Percentiles rank a stretch among this genome's conserved stretches.
Evolutionary conservation across 148 eudicot species (phyloP).

Genomic region (Rhododendron ovatum): DNA sequence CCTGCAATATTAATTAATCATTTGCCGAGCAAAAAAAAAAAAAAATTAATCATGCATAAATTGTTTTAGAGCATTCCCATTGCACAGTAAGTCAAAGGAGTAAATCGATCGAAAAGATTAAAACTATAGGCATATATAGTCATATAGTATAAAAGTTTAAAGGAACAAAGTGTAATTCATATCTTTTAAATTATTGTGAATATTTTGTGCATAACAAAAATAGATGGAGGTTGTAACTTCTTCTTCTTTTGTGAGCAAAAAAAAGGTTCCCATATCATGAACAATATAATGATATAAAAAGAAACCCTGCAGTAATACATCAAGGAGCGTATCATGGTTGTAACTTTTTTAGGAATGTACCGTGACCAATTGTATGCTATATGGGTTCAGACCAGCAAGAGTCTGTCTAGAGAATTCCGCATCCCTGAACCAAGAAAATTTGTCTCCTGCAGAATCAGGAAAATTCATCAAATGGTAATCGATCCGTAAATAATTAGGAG

Average conservation of each 20-base stretch:
- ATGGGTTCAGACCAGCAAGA: slow-evolving; percentile 79
- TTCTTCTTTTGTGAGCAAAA: too few species aligned
- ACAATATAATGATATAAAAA: too few species aligned
- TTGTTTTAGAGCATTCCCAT: not conserved
- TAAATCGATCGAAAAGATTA: not conserved
- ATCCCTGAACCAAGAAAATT: slow-evolving; percentile 66
- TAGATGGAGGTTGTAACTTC: too few species aligned
- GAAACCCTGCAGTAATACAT: too few species aligned
- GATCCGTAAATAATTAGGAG: not conserved
- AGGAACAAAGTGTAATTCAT: not conserved
- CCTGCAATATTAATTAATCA: slow-evolving; percentile 26
- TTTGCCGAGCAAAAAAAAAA: too few species aligned
- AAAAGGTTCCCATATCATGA: too few species aligned
- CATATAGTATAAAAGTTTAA: not conserved
- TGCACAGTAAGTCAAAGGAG: not conserved
- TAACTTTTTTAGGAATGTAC: slow-evolving; percentile 22
- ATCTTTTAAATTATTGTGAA: not conserved
- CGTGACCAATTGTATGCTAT: slow-evolving; percentile 50
- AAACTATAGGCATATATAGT: not conserved
- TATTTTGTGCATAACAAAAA: not conserved
- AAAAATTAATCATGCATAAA: not conserved
- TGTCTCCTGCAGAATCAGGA: slow-evolving; percentile 30
- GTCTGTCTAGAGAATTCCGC: slow-evolving; percentile 77
- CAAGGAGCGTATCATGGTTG: too few species aligned
- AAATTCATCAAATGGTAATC: not conserved